Evolutionary conservation across 805 yeast genomes (phyloP).

Genomic region (Pichia exigua): DNA sequence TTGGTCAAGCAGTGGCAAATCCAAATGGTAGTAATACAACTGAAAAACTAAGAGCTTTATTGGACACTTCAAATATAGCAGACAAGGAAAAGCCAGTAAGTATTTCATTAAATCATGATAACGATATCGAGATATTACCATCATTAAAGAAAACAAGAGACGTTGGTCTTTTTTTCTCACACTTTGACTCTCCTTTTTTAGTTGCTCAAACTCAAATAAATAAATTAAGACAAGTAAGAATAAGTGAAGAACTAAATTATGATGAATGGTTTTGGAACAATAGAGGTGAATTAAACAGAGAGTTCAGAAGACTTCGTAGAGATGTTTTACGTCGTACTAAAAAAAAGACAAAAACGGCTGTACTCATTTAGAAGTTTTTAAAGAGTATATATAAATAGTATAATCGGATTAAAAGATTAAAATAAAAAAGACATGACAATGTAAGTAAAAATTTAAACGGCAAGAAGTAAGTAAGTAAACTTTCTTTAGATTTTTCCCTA

Average conservation of each 20-base stretch:
- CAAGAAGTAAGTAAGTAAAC: neutral
- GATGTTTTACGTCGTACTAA: constrained; percentile 58
- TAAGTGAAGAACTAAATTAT: constrained; percentile 38
- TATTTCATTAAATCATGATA: constrained; percentile 3
- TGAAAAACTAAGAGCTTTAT: constrained; percentile 53
- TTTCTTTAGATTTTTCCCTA: too few relatives aligned
- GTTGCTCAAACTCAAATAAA: constrained; percentile 76
- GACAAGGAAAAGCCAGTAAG: neutral
- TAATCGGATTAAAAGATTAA: neutral
- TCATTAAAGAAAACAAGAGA: constrained; percentile 33
- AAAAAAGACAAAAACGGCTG: constrained; percentile 29
- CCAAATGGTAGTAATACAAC: constrained; percentile 37
- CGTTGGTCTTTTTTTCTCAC: constrained; percentile 69
- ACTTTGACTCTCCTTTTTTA: constrained; percentile 78
- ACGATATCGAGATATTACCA: neutral
- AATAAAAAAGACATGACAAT: neutral
- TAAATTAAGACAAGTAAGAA: constrained; percentile 38
- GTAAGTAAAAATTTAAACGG: neutral
- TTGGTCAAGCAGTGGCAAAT: constrained; percentile 28
- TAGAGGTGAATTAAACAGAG: constrained; percentile 73
- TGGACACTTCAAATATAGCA: constrained; percentile 35
- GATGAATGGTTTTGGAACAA: constrained; percentile 74
- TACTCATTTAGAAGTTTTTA: neutral
- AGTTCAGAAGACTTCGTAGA: constrained; percentile 64
- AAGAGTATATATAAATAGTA: neutral